A percentile compares a stretch with the other conserved stretches of the same genome.
These are phyloP conservation scores for Xanthoconium separans DNA, from an alignment of 1,284 basidiomycete species.

Conservation along the genomic window DNA sequence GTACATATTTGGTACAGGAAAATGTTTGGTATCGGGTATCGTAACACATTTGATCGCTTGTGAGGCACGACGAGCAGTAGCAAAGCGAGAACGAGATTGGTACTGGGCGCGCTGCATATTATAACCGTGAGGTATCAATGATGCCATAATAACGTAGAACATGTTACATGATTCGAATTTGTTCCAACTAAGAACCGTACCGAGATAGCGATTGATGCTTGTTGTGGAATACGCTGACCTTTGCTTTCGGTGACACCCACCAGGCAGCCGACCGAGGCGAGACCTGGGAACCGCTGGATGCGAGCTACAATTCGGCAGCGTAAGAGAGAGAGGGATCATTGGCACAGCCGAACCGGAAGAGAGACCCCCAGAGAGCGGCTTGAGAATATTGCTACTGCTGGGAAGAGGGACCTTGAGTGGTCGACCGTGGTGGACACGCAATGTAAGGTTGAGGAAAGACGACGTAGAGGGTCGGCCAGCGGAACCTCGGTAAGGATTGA, in stretches of 20 bases:
- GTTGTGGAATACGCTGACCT: neutral
- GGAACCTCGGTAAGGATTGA: conserved; percentile 5
- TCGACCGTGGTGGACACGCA: neutral
- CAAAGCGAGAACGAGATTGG: neutral
- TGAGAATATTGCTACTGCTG: neutral
- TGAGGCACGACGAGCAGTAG: neutral
- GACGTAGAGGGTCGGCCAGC: neutral
- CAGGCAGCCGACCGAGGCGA: conserved; percentile 5
- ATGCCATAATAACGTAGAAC: neutral
- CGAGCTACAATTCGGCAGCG: conserved; percentile 15
- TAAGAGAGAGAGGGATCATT: conserved; percentile 3
- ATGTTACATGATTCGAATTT: neutral
- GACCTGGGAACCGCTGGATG: conserved; percentile 4
- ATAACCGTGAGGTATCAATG: neutral
- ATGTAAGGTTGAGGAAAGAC: conserved; percentile 7
- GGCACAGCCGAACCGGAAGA: neutral
- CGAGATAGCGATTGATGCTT: neutral
- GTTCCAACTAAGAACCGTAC: neutral
- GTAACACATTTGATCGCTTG: neutral
- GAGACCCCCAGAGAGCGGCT: neutral
- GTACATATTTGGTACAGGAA: neutral
- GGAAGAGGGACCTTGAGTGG: neutral
- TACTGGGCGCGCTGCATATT: neutral
- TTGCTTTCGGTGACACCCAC: conserved; percentile 13
- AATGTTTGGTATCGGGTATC: neutral